Percentiles rank a stretch among this genome's conserved stretches.
phyloP scores from a whole-genome alignment of 495 filamentous ascomycete genomes.

The Cercophora scortea region DNA sequence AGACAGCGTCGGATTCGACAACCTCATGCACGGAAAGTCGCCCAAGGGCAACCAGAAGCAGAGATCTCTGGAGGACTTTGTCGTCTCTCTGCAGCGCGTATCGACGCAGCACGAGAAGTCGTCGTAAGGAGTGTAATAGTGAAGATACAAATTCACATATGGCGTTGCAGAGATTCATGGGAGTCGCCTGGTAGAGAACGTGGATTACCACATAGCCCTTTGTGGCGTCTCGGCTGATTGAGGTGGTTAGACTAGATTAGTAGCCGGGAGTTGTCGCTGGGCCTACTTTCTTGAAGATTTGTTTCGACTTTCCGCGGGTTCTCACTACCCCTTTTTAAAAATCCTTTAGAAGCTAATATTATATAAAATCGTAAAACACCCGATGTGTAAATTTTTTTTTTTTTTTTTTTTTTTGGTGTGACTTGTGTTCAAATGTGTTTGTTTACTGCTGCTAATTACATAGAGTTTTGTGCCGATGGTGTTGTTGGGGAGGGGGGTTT shows the following conservation, averaged over 20 bases:
- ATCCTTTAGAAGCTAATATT: conserved; percentile 26
- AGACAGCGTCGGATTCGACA: conserved; percentile 70
- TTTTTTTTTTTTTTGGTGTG: background rate
- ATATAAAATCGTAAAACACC: conserved; percentile 31
- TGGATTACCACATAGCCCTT: conserved; percentile 9
- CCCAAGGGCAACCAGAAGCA: conserved; percentile 68
- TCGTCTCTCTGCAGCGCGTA: conserved; percentile 77
- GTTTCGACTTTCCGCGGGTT: conserved; percentile 18
- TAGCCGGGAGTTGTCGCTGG: conserved; percentile 11
- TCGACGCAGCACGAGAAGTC: conserved; percentile 78
- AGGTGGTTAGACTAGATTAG: conserved; percentile 13
- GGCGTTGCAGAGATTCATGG: background rate
- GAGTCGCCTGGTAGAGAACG: conserved; percentile 10
- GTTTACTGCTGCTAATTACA: background rate
- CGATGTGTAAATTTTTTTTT: background rate
- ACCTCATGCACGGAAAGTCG: conserved; percentile 85
- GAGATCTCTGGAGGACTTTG: conserved; percentile 75
- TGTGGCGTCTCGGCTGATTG: conserved; percentile 15
- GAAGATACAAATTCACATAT: conserved; percentile 3
- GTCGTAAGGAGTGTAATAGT: conserved; percentile 36
- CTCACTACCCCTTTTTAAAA: conserved; percentile 6
- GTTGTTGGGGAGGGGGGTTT: background rate
- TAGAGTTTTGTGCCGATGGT: background rate
- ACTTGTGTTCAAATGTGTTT: background rate
- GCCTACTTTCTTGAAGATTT: conserved; percentile 28